Evolutionary conservation across 2,329 filamentous ascomycete genomes (phyloP).

Genomic region (Penicillium sp.): DNA sequence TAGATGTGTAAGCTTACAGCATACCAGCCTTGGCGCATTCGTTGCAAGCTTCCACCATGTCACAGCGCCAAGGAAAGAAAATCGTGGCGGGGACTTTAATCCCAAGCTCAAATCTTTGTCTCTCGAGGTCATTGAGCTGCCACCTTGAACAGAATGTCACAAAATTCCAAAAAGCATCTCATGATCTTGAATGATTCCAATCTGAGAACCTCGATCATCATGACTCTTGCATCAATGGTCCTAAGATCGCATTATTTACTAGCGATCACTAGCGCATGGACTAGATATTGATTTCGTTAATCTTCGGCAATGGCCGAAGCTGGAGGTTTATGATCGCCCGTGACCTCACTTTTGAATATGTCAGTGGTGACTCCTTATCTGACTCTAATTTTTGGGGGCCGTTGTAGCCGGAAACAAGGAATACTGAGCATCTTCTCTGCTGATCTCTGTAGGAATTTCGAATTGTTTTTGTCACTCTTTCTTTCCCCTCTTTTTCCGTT

Average conservation of each 20-base stretch:
- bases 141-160: not conserved
- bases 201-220: too few species aligned
- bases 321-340: not conserved
- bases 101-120: too few species aligned
- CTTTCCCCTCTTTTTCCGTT: not conserved
- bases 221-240: too few species aligned
- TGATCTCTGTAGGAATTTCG: not conserved
- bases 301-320: not conserved
- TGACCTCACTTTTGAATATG: not conserved
- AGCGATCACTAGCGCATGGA: not conserved
- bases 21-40: not conserved
- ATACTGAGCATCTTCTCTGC: not conserved
- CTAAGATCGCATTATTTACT: not conserved
- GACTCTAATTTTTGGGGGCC: not conserved
- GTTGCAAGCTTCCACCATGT: not conserved
- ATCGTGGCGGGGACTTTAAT: too few species aligned
- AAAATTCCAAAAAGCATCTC: not conserved
- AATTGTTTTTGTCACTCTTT: not conserved
- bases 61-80: too few species aligned
- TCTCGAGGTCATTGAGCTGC: not conserved
- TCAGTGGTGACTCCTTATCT: too few species aligned
- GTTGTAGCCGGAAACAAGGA: not conserved
- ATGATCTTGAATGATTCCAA: too few species aligned
- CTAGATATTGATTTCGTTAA: too few species aligned
- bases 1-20: not conserved